Evolutionary conservation across 2,329 filamentous ascomycete genomes (phyloP), one percentile per base, ranked within the genome.

Genomic region (Leptographium radiaticola): DNA sequence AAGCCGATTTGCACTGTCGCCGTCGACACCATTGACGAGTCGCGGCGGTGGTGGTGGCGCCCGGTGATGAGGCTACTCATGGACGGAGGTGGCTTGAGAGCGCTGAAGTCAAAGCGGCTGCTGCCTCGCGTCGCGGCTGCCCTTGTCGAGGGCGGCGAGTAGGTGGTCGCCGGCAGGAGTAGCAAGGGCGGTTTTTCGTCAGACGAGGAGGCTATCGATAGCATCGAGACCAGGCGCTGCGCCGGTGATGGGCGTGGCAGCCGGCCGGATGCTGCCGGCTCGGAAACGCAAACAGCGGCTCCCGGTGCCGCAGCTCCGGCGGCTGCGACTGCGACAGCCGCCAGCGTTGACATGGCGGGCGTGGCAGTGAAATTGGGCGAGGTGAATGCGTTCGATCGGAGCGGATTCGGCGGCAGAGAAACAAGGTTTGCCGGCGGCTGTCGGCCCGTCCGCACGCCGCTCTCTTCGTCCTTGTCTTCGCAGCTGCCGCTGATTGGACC

Each of bases 1-100:
- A 87, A 71, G 1, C 83, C 84, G 51, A 87, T 87, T 62, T 86
- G 83, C 12, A 87, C 83, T 0, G 83, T 87, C 30, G 82, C 82
- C 11, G 79, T 79, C 46, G 83, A 86, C 16, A 72, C 73, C 44
- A 81, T 71, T 1, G 83, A 87, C 6, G 80, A 81, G 55, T 80
- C 73, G 46, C 82, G 74, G 18, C 71, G 69, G 61, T 77, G 74
- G 18, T 70, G 69, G 61, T 77, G 77, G n/a, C 73, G 70, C 15
- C 64, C 62, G 6, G 65, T 66, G 44, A 68, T 67, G 25, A 72
- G 71, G 44, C 68, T 69, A 48, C 61, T 62, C 57, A 75, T 66
- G 1, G 66, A 68, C 5, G 71, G 70, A 3, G 74, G 76, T 4
- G 74, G 75, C 55, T 66, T 67, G 39, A 72, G 64, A 15, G 59